These are phyloP conservation scores for Incumbomyces lentus DNA, from an alignment of 2,329 filamentous ascomycete species.

Conservation along the genomic window DNA sequence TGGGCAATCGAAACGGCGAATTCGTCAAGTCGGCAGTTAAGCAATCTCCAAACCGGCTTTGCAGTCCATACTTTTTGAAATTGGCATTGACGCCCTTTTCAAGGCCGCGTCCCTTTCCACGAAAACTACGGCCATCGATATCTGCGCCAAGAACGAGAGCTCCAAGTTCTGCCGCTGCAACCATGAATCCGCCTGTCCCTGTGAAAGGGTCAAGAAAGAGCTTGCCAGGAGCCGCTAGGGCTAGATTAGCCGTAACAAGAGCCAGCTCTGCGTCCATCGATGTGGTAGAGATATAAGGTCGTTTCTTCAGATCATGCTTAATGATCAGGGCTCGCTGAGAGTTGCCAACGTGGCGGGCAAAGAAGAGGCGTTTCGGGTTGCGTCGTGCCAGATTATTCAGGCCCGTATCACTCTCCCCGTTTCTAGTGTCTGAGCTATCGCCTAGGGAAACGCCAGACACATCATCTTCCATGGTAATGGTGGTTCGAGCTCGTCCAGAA, in stretches of 20 bases:
- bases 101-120: constrained; percentile 45
- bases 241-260: constrained; percentile 83
- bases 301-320: constrained; percentile 83
- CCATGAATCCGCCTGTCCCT: constrained; percentile 83
- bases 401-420: neutral
- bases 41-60: constrained; percentile 57
- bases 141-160: constrained; percentile 76
- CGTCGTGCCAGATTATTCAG: constrained; percentile 14
- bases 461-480: no score
- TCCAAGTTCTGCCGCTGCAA: constrained; percentile 85
- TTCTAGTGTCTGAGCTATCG: neutral
- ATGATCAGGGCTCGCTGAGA: constrained; percentile 58
- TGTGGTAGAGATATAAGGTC: constrained; percentile 87
- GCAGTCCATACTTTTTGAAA: constrained; percentile 71
- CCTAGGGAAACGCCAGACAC: neutral
- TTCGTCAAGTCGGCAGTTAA: constrained; percentile 86
- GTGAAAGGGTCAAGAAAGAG: constrained; percentile 93
- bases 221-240: constrained; percentile 69
- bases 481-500: neutral
- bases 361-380: constrained; percentile 53
- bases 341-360: constrained; percentile 60
- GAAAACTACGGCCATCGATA: constrained; percentile 82
- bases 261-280: constrained; percentile 95
- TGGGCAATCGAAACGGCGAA: constrained; percentile 53
- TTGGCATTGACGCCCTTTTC: constrained; percentile 50